Conservation (phyloP, 257 asterid genomes). For the Solanum piurae region DNA sequence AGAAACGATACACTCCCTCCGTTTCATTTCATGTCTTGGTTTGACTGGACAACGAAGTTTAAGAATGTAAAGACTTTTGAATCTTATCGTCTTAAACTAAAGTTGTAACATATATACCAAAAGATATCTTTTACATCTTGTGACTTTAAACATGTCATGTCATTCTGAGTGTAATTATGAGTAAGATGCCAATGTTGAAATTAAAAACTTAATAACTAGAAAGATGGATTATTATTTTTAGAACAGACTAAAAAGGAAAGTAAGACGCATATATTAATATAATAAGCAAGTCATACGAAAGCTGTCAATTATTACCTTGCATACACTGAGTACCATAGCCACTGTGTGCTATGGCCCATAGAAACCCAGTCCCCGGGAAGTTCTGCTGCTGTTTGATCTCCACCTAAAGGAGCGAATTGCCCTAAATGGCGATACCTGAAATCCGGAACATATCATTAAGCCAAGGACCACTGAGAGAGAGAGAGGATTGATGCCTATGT, state of each 20-base stretch:
- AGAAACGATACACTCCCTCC: background rate
- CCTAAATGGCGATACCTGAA: slow-evolving; percentile 88
- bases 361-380: slow-evolving; percentile 99
- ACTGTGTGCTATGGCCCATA: slow-evolving; percentile 75
- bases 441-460: background rate
- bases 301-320: slow-evolving; percentile 43
- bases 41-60: background rate
- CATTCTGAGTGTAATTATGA: background rate
- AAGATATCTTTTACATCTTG: background rate
- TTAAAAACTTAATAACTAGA: background rate
- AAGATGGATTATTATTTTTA: background rate
- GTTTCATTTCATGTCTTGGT: background rate
- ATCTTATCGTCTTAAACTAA: background rate
- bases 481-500: background rate
- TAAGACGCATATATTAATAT: background rate
- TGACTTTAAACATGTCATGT: background rate
- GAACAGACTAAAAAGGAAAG: background rate
- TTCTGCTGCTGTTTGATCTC: slow-evolving; percentile 93
- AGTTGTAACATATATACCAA: background rate
- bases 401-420: slow-evolving; percentile 95
- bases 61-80: background rate
- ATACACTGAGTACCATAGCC: slow-evolving; percentile 95
- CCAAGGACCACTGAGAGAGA: background rate
- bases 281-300: background rate
- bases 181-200: no score